Evolutionary conservation across 2,329 filamentous ascomycete species (phyloP).

Genomic region (Teratosphaeria pseudoeucalypti): DNA sequence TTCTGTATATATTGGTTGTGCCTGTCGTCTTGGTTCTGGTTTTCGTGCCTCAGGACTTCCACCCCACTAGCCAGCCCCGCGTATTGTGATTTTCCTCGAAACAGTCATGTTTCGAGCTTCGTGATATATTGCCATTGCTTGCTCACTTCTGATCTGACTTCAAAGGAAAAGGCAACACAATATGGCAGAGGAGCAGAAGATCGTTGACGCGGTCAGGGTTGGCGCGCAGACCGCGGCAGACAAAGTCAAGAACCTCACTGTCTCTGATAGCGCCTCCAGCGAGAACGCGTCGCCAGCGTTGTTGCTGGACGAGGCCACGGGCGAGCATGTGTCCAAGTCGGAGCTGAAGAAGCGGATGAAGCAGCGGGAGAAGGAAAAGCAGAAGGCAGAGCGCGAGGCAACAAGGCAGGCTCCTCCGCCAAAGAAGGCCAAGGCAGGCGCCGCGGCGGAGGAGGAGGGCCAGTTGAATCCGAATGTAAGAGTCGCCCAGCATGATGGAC

Average conservation of each 20-base stretch:
- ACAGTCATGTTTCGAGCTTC: not conserved
- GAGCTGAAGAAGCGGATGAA: conserved; percentile 89
- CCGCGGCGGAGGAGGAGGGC: conserved; percentile 52
- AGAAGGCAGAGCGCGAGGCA: conserved; percentile 79
- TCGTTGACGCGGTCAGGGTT: conserved; percentile 11
- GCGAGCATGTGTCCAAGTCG: conserved; percentile 57
- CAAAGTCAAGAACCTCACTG: conserved; percentile 24
- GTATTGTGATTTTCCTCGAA: not conserved
- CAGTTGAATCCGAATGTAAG: conserved; percentile 65
- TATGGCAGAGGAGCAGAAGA: conserved; percentile 1
- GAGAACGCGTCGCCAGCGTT: conserved; percentile 37
- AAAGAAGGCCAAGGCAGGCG: conserved; percentile 48
- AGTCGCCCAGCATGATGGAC: not conserved
- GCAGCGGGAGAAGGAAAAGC: conserved; percentile 73
- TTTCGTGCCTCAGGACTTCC: not conserved
- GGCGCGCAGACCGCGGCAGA: conserved; percentile 25
- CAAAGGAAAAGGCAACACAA: conserved; percentile 3
- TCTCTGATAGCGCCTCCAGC: conserved; percentile 18
- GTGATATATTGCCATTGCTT: not conserved
- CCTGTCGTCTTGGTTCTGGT: not conserved
- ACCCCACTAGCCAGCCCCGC: not conserved
- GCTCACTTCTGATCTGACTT: not conserved
- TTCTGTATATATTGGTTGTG: not conserved
- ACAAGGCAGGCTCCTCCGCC: conserved; percentile 48
- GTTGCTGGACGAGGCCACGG: conserved; percentile 85